Evolutionary conservation across 441 rosid genomes (phyloP).

Genomic region (Pelargonium myrrhifolium): DNA sequence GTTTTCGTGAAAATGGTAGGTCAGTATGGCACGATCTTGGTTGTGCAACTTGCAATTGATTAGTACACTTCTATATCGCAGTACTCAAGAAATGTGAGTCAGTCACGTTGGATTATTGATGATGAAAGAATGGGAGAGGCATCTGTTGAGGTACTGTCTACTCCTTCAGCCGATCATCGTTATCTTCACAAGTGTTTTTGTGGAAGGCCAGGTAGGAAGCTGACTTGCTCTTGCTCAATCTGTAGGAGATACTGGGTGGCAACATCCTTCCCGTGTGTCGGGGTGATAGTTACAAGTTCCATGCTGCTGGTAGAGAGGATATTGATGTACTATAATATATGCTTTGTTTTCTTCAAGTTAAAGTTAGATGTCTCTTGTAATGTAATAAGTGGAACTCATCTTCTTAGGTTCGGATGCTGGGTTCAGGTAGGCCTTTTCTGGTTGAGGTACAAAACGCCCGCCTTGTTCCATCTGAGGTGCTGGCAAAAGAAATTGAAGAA

Average conservation of each 20-base stretch:
- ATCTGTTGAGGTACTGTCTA: slow-evolving; percentile 67
- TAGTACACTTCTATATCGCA: slow-evolving; percentile 23
- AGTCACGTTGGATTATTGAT: slow-evolving; percentile 90
- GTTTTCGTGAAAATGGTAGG: no score
- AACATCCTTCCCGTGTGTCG: slow-evolving; percentile 62
- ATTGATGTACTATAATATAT: slow-evolving; percentile 55
- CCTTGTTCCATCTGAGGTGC: slow-evolving; percentile 53
- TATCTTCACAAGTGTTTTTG: background rate
- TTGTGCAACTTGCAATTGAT: slow-evolving; percentile 12
- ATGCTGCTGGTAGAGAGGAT: slow-evolving; percentile 99
- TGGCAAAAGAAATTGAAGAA: slow-evolving; percentile 52
- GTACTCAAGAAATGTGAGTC: slow-evolving; percentile 96
- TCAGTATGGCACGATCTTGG: background rate
- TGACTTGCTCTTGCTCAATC: slow-evolving; percentile 11
- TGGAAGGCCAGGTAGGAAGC: slow-evolving; percentile 12
- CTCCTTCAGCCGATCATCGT: slow-evolving; percentile 7
- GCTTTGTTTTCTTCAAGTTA: slow-evolving; percentile 13
- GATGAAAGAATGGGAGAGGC: slow-evolving; percentile 97
- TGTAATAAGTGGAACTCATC: slow-evolving; percentile 20
- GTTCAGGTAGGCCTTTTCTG: slow-evolving; percentile 95
- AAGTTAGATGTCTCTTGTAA: slow-evolving; percentile 8
- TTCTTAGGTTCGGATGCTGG: slow-evolving; percentile 92
- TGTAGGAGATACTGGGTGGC: slow-evolving; percentile 78
- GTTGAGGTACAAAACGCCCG: slow-evolving; percentile 87
- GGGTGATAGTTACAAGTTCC: slow-evolving; percentile 85